Percentiles rank a stretch among this genome's conserved stretches.
These are phyloP conservation scores for Cyclanthera cordifolia DNA, from an alignment of 306 rosid species.

Conservation along the genomic window DNA sequence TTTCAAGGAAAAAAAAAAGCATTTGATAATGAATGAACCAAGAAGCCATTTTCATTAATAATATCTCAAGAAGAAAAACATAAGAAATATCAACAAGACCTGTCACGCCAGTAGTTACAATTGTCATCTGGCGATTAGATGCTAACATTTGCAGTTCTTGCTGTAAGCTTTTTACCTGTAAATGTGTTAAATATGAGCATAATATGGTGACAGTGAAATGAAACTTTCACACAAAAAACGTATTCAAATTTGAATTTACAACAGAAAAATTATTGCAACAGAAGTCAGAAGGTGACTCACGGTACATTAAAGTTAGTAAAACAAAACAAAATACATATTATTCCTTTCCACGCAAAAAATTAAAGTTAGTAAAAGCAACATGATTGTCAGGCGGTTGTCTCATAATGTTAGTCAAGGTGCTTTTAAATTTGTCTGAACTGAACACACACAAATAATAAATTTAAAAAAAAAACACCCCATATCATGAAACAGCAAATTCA, in stretches of 20 bases:
- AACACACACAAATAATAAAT: no score
- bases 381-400: neutral
- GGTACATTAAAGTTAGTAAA: no score
- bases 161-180: slow-evolving; percentile 69
- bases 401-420: neutral
- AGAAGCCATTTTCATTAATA: neutral
- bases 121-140: slow-evolving; percentile 43
- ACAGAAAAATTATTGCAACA: neutral
- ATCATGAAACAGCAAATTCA: no score
- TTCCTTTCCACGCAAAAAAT: neutral
- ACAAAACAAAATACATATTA: neutral
- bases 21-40: neutral
- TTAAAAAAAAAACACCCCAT: no score
- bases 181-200: slow-evolving; percentile 2
- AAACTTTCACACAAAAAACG: no score
- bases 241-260: neutral
- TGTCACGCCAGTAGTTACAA: slow-evolving; percentile 50
- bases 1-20: neutral
- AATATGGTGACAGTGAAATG: neutral
- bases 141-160: slow-evolving; percentile 47
- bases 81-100: slow-evolving; percentile 31
- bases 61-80: slow-evolving; percentile 9
- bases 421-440: no score
- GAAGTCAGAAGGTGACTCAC: no score
- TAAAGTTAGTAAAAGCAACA: neutral